Base-by-base conservation (phyloP, 768 basidiomycete species). In the Amanita subjunquillea region DNA sequence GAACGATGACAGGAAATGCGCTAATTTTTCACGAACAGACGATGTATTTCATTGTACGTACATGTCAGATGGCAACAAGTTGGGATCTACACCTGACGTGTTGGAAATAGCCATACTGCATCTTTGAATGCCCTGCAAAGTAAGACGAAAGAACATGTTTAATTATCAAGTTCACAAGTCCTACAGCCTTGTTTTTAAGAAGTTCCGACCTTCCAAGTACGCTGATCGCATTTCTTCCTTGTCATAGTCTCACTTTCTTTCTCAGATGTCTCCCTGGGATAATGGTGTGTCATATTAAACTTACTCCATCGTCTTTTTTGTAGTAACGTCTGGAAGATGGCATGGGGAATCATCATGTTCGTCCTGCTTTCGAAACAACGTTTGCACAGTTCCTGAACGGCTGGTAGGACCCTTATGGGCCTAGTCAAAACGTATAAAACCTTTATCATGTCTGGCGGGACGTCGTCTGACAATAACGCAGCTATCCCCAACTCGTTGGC, bases 81-180 rank as follows among this genome's bases (percentile, higher is more conserved):
- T 5, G 9, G 29, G 9, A 30, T 30, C 8, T 9, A 8, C 5
- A 7, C 29, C 8, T 30, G 32, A 32, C 10, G 10, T 32, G 32
- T 32, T 32, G 32, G 32, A 32, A 32, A 8, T 12, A 32, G 79
- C 78, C 77, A 6, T 80, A 78, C 56, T 81, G 79, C 58, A 68
- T 78, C 46, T 83, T 82, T 53, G 85, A 87, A 67, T 82, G 78
- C 54, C 85, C 85, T 0, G 76, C 82, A 25, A 88, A 87, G 83
- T 85, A 55, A 34, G 72, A 59, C 4, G 29, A 17, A 22, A 5
- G 38, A 20, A 20, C 20, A 3, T 8, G 22, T 6, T 27, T 41
- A 41, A 30, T n/a, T 20, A 59, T 22, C 40, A 58, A 57, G 23
- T 53, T 41, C 29, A 30, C 53, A 27, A 15, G n/a, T 45, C 2